Base-by-base conservation (phyloP, 2,329 filamentous ascomycete genomes). In the Colletotrichum sp. region DNA sequence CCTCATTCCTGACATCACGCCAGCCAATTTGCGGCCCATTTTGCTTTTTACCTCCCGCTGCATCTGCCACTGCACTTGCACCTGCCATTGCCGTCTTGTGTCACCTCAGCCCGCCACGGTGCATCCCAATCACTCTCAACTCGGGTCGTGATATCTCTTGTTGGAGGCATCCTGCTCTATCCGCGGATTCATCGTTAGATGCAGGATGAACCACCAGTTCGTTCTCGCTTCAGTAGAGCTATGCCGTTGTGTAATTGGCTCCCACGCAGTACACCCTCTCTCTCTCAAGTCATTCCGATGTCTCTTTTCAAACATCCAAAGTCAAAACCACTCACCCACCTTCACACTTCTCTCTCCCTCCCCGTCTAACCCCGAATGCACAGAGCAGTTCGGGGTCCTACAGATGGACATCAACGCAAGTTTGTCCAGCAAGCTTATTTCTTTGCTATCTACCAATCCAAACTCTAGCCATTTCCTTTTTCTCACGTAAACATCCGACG, bases 351-450 rank as follows among this genome's bases (percentile, higher is more conserved):
- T 39, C 36, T 43, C n/a, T 32, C 60, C 60, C 26, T n/a, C n/a
- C 18, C 16, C 59, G 26, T 61, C n/a, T 18, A 16, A 57, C 36
- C 26, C 43, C 28, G 34, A 24, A 26, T 64, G 68, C 43, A 71
- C 61, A 59, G 63, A 16, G 39, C 65, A 69, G 52, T 36, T 57
- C 43, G 21, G 26, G 39, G 65, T 18, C 65, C 57, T 60, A 24
- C 24, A 70, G 57, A 63, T 36, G 57, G 39, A 43, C 57, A 73
- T 63, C 72, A 72, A 66, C 68, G 52, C 68, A 61, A 32, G 63
- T 72, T 66, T 67, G 72, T 73, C 70, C 36, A 39, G 70, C 70
- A 73, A 61, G 28, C 26, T 70, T 69, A 61, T 71, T 21, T 70
- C 32, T 74, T 24, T 26, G 6, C 32, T 3, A 24, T 64, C 18